These are phyloP conservation scores for Debaryomyces sp. DNA, from an alignment of 1,139 yeast species.

Conservation along the genomic window DNA sequence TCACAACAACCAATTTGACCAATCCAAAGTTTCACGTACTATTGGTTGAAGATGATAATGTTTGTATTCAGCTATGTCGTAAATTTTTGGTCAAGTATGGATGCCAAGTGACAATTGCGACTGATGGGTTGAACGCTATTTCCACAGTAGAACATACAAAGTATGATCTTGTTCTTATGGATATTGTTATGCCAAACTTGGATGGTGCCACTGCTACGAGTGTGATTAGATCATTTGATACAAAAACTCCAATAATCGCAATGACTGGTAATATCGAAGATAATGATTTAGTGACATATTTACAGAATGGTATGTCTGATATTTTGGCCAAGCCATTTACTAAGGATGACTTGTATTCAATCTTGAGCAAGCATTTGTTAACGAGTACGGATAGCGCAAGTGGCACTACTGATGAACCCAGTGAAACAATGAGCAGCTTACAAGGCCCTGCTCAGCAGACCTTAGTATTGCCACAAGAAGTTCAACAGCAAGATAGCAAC, in stretches of 20 bases:
- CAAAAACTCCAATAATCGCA: conserved; percentile 85
- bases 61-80: conserved; percentile 75
- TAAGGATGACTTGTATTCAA: conserved; percentile 76
- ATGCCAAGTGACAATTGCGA: conserved; percentile 88
- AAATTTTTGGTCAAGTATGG: conserved; percentile 86
- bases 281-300: conserved; percentile 75
- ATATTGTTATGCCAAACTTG: conserved; percentile 89
- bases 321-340: conserved; percentile 91
- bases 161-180: conserved; percentile 88
- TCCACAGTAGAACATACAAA: conserved; percentile 73
- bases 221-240: conserved; percentile 80
- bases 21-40: conserved; percentile 67
- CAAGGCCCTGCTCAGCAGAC: conserved; percentile 16
- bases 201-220: conserved; percentile 95
- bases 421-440: conserved; percentile 7
- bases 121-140: conserved; percentile 90
- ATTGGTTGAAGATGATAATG: conserved; percentile 84
- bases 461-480: conserved; percentile 15
- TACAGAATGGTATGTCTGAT: conserved; percentile 90
- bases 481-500: conserved; percentile 4
- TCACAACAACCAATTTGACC: conserved; percentile 35
- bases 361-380: conserved; percentile 68
- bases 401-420: conserved; percentile 8
- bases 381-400: conserved; percentile 14
- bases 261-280: conserved; percentile 91